Percentiles rank a stretch among this genome's conserved stretches.
These are phyloP conservation scores for Thalassiosira hispida DNA, from an alignment of 352 stramenopile genomes.

Conservation along the genomic window DNA sequence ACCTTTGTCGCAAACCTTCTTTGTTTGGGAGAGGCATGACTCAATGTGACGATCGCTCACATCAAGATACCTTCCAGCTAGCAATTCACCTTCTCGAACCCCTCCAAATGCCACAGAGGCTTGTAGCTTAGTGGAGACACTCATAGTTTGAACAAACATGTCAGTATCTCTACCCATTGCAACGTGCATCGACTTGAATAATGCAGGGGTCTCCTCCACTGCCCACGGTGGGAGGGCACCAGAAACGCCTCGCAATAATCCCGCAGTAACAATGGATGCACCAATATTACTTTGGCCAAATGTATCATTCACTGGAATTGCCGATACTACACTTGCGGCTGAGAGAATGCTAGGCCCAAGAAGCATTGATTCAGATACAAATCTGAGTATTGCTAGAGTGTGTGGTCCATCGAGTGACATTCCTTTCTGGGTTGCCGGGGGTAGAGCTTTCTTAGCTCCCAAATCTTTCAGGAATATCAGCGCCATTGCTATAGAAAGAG, in stretches of 20 bases:
- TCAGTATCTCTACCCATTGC: slow-evolving; percentile 48
- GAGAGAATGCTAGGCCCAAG: slow-evolving; percentile 58
- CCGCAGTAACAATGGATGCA: slow-evolving; percentile 59
- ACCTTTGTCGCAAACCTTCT: slow-evolving; percentile 52
- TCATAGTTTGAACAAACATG: slow-evolving; percentile 56
- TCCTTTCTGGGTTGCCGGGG: slow-evolving; percentile 52
- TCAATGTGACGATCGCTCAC: slow-evolving; percentile 56
- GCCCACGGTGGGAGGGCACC: slow-evolving; percentile 75
- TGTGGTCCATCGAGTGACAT: slow-evolving; percentile 80
- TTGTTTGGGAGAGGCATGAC: slow-evolving; percentile 61
- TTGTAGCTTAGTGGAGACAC: slow-evolving; percentile 58
- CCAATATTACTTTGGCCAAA: slow-evolving; percentile 25
- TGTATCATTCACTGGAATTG: slow-evolving; percentile 30
- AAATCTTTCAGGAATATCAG: slow-evolving; percentile 67
- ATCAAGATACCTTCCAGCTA: slow-evolving; percentile 72
- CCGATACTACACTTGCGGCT: slow-evolving; percentile 23
- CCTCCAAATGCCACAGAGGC: slow-evolving; percentile 37
- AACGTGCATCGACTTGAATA: slow-evolving; percentile 63
- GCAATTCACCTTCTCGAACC: slow-evolving; percentile 36
- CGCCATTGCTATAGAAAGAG: slow-evolving; percentile 46
- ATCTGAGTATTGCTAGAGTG: slow-evolving; percentile 66
- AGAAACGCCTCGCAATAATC: slow-evolving; percentile 65
- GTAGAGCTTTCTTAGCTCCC: slow-evolving; percentile 42
- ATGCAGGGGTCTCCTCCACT: slow-evolving; percentile 63
- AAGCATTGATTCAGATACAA: slow-evolving; percentile 52